phyloP scores from a whole-genome alignment of 345 rosid species.

The Iberis pinnata region DNA sequence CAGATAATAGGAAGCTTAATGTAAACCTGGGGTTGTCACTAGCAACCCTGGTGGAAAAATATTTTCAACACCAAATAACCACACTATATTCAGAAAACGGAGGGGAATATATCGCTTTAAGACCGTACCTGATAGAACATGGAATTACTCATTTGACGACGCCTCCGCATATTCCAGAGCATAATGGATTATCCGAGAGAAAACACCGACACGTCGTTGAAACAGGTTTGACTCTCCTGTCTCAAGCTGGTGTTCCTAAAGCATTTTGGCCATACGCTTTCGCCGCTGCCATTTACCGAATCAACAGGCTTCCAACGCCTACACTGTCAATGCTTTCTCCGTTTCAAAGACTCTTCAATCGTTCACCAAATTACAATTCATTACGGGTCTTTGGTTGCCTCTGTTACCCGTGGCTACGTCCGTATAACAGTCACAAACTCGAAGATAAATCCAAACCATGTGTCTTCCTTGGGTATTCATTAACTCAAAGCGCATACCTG shows the following conservation, averaged over 20 bases:
- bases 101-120: not conserved
- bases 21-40: too few relatives aligned
- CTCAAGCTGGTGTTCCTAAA: not conserved
- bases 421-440: not conserved
- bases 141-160: not conserved
- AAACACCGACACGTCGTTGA: too few relatives aligned
- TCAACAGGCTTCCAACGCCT: not conserved
- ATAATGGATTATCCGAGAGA: too few relatives aligned
- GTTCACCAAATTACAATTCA: not conserved
- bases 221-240: not conserved
- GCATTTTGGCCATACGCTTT: not conserved
- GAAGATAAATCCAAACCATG: not conserved
- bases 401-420: not conserved
- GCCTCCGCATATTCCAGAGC: not conserved
- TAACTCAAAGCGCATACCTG: not conserved
- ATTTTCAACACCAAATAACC: not conserved
- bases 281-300: accelerated
- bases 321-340: not conserved
- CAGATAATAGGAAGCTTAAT: too few relatives aligned
- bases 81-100: not conserved
- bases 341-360: not conserved
- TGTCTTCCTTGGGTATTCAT: not conserved
- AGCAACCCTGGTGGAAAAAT: not conserved
- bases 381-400: not conserved
- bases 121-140: not conserved